Evolutionary conservation across 192 early-diverging fungal species (phyloP).

Genomic region (Entomortierella lignicola): DNA sequence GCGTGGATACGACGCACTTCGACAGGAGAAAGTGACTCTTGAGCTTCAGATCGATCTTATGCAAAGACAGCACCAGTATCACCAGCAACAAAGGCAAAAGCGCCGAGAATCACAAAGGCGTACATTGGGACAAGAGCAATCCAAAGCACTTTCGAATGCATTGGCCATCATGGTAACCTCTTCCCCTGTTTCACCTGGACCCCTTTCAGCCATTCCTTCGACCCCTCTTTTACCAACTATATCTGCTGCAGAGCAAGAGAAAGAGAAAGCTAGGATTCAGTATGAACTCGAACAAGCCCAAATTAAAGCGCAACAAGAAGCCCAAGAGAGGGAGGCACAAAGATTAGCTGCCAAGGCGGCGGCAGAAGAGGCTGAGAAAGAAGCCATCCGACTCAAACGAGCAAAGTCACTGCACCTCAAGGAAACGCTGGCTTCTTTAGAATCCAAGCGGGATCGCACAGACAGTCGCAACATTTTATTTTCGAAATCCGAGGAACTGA

Average conservation of each 20-base stretch:
- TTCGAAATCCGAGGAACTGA: conserved; percentile 35
- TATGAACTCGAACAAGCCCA: conserved; percentile 44
- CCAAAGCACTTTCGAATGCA: conserved; percentile 16
- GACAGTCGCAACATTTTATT: conserved; percentile 27
- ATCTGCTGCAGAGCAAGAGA: conserved; percentile 32
- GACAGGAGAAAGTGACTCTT: conserved; percentile 47
- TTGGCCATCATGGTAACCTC: conserved; percentile 23
- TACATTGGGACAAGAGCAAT: conserved; percentile 37
- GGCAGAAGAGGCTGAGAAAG: conserved; percentile 35
- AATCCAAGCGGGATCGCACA: conserved; percentile 22
- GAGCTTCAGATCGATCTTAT: conserved; percentile 47
- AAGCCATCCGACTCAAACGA: conserved; percentile 23
- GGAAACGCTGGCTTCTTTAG: conserved; percentile 40
- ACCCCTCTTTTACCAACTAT: conserved; percentile 22
- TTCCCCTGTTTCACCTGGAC: background rate
- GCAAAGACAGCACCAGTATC: conserved; percentile 52
- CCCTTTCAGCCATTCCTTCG: conserved; percentile 5
- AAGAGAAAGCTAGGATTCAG: conserved; percentile 38
- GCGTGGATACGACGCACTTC: conserved; percentile 41
- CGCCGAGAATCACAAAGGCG: conserved; percentile 43
- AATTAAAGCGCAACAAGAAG: conserved; percentile 22
- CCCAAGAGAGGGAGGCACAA: conserved; percentile 18
- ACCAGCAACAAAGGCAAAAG: conserved; percentile 53
- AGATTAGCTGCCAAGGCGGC: conserved; percentile 15
- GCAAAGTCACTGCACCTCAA: conserved; percentile 42